phyloP scores from a whole-genome alignment of 495 filamentous ascomycete genomes.

The Neurospora pannonica region DNA sequence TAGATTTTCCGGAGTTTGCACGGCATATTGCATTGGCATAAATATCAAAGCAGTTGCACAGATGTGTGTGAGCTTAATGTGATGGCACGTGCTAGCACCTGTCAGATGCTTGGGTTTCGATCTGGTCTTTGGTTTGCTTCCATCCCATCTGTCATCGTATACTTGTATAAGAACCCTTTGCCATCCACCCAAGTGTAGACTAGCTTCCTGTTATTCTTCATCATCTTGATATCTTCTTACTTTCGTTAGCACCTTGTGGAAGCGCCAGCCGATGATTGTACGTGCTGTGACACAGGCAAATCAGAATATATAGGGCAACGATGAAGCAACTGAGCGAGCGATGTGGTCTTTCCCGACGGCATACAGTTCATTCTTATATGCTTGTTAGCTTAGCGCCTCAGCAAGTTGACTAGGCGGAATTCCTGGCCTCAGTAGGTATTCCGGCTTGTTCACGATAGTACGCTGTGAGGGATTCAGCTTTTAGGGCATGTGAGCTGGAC shows the following conservation, averaged over 20 bases:
- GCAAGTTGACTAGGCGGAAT: not conserved
- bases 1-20: not conserved
- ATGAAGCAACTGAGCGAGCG: too few species aligned
- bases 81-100: not conserved
- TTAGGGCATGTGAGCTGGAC: not conserved
- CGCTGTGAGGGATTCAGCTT: not conserved
- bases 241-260: too few species aligned
- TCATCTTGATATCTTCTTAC: too few species aligned
- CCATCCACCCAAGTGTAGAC: not conserved
- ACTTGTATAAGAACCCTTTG: not conserved
- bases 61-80: not conserved
- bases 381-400: too few species aligned
- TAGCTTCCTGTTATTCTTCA: too few species aligned
- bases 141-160: not conserved
- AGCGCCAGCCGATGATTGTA: too few species aligned
- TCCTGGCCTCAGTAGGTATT: not conserved
- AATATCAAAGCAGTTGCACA: not conserved
- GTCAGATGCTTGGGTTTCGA: not conserved
- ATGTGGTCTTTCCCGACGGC: too few species aligned
- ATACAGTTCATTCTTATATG: too few species aligned
- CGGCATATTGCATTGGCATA: not conserved
- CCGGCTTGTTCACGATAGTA: not conserved
- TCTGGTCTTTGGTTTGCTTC: not conserved
- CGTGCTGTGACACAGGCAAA: too few species aligned
- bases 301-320: too few species aligned